phyloP scores from a whole-genome alignment of 2,329 filamentous ascomycete species.

The Monilinia vaccinii-corymbosi region DNA sequence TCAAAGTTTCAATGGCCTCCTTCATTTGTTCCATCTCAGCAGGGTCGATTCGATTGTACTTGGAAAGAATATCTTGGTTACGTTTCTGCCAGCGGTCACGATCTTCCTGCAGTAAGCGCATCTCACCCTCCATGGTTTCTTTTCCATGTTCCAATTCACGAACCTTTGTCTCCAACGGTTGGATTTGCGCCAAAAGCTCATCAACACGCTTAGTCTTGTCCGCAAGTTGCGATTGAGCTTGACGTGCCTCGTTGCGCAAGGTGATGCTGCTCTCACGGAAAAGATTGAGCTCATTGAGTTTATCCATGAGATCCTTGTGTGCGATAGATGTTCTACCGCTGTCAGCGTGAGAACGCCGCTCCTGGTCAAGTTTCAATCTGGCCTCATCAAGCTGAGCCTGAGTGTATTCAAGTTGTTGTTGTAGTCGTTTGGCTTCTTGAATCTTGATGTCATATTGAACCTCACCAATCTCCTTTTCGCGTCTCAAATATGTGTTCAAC shows the following conservation, averaged over 20 bases:
- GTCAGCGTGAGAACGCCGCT: slow-evolving; percentile 68
- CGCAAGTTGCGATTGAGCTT: slow-evolving; percentile 65
- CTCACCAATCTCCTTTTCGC: slow-evolving; percentile 96
- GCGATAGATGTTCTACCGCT: slow-evolving; percentile 63
- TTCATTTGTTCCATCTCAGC: slow-evolving; percentile 87
- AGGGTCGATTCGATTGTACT: slow-evolving; percentile 91
- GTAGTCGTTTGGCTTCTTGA: slow-evolving; percentile 79
- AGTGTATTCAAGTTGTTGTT: slow-evolving; percentile 81
- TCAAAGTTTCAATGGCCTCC: slow-evolving; percentile 58
- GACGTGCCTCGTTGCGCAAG: slow-evolving; percentile 75
- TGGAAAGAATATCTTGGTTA: slow-evolving; percentile 88
- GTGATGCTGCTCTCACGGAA: slow-evolving; percentile 93
- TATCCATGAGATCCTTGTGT: slow-evolving; percentile 87
- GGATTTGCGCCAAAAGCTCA: slow-evolving; percentile 63
- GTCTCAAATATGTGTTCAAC: slow-evolving; percentile 80
- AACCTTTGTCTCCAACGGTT: slow-evolving; percentile 73
- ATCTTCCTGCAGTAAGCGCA: slow-evolving; percentile 82
- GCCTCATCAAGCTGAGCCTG: slow-evolving; percentile 84
- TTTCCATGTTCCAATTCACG: slow-evolving; percentile 77
- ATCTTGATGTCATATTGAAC: slow-evolving; percentile 88
- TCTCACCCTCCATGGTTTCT: slow-evolving; percentile 57
- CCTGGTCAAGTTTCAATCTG: slow-evolving; percentile 81
- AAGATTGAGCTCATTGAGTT: slow-evolving; percentile 88
- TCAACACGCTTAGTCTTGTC: slow-evolving; percentile 69
- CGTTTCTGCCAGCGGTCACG: slow-evolving; percentile 93